Evolutionary conservation across 2,329 filamentous ascomycete species (phyloP).

Genomic region (Diaporthe sp.): DNA sequence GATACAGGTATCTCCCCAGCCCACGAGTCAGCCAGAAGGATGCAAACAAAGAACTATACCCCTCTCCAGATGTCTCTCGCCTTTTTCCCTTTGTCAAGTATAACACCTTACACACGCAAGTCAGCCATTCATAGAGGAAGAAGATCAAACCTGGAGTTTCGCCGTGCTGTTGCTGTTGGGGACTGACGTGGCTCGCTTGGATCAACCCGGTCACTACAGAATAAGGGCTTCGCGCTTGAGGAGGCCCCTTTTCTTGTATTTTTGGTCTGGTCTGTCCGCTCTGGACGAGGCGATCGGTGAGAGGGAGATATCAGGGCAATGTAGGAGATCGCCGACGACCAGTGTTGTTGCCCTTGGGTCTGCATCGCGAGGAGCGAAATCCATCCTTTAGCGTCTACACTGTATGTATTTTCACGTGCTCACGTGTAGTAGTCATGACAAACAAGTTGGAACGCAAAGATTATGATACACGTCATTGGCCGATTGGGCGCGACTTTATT

Average conservation of each 20-base stretch:
- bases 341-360: slow-evolving; percentile 19
- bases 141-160: slow-evolving; percentile 22
- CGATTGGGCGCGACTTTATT: background rate
- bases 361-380: slow-evolving; percentile 33
- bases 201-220: slow-evolving; percentile 3
- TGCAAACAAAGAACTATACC: slow-evolving; percentile 36
- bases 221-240: slow-evolving; percentile 8
- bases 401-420: slow-evolving; percentile 35
- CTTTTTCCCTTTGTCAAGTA: slow-evolving; percentile 37
- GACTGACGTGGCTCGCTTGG: slow-evolving; percentile 34
- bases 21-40: slow-evolving; percentile 32
- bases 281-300: background rate
- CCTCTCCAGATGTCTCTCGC: slow-evolving; percentile 31
- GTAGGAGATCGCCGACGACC: background rate
- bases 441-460: slow-evolving; percentile 32
- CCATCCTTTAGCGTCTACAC: slow-evolving; percentile 32
- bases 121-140: slow-evolving; percentile 36
- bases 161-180: slow-evolving; percentile 23
- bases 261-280: slow-evolving; percentile 6
- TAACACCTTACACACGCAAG: slow-evolving; percentile 29
- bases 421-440: slow-evolving; percentile 32
- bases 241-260: background rate
- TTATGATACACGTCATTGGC: slow-evolving; percentile 29
- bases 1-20: slow-evolving; percentile 31
- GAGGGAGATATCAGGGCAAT: background rate